Evolutionary conservation across 2,329 filamentous ascomycete species (phyloP).

Genomic region (Colletotrichum sp.): DNA sequence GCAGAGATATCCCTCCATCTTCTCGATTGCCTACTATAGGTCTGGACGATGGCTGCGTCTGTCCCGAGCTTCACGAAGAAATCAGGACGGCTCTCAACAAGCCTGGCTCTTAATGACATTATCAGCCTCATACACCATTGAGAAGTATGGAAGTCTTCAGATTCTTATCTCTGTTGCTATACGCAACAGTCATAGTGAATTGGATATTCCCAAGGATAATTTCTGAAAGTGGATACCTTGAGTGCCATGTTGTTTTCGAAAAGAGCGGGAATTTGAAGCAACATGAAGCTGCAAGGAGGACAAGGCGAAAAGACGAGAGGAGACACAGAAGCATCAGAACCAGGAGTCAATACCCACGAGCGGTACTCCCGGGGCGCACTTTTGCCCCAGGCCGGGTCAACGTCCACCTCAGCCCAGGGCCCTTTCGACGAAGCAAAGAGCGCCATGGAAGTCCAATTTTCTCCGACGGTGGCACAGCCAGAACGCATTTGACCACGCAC

Average conservation of each 20-base stretch:
- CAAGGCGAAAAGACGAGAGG: neutral
- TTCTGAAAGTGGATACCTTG: neutral
- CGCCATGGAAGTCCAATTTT: neutral
- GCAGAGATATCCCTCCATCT: neutral
- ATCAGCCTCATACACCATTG: neutral
- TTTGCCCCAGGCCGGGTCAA: neutral
- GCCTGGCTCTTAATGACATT: neutral
- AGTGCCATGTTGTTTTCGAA: neutral
- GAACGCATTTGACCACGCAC: neutral
- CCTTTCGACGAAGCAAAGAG: neutral
- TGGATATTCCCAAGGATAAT: neutral
- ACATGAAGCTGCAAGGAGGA: neutral
- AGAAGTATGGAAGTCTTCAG: neutral
- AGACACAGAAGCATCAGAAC: neutral
- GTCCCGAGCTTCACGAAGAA: neutral
- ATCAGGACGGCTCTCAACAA: neutral
- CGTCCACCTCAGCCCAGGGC: neutral
- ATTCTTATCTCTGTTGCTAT: neutral
- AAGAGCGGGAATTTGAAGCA: neutral
- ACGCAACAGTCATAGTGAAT: neutral
- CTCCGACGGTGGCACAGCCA: neutral
- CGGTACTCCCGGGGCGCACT: neutral
- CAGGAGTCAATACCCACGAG: neutral
- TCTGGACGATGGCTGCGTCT: neutral
- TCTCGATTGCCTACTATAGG: neutral